Evolutionary conservation across 768 basidiomycete genomes (phyloP).

Genomic region (Epithele typhae): DNA sequence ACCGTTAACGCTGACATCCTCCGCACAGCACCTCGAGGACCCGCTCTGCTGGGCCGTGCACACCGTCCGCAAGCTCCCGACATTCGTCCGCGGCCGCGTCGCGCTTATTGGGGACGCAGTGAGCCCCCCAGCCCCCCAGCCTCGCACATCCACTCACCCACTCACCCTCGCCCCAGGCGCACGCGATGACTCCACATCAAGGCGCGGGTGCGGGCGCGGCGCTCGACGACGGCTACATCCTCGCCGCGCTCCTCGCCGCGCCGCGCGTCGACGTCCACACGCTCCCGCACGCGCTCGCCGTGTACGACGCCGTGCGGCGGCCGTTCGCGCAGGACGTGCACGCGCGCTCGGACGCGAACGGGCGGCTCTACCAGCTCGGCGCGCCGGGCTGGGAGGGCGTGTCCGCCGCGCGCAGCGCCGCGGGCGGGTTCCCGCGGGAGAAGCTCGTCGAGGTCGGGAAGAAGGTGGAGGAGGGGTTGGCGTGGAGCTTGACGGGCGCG

Average conservation of each 20-base stretch:
- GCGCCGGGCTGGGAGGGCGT: background rate
- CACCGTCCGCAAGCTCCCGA: constrained; percentile 11
- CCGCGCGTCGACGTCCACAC: no score
- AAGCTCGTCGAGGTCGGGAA: no score
- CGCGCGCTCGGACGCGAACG: constrained; percentile 13
- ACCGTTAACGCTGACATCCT: background rate
- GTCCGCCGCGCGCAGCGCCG: background rate
- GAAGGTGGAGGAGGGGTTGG: no score
- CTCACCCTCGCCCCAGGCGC: constrained; percentile 21
- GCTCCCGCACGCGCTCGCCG: constrained; percentile 23
- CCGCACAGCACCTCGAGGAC: background rate
- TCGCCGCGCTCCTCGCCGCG: no score
- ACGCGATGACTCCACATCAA: constrained; percentile 43
- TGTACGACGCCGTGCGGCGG: constrained; percentile 28
- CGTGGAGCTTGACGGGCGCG: no score
- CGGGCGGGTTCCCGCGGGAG: background rate
- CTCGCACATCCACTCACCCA: background rate
- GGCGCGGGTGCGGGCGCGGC: constrained; percentile 47
- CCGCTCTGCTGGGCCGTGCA: constrained; percentile 17
- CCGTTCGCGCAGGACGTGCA: constrained; percentile 25
- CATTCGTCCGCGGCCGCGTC: constrained; percentile 17
- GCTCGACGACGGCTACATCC: constrained; percentile 28
- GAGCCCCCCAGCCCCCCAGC: background rate
- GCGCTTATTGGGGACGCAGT: constrained; percentile 26
- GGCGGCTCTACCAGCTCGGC: constrained; percentile 23